Base-by-base conservation (phyloP, 2,329 filamentous ascomycete species). In the Xylaria hypoxylon region DNA sequence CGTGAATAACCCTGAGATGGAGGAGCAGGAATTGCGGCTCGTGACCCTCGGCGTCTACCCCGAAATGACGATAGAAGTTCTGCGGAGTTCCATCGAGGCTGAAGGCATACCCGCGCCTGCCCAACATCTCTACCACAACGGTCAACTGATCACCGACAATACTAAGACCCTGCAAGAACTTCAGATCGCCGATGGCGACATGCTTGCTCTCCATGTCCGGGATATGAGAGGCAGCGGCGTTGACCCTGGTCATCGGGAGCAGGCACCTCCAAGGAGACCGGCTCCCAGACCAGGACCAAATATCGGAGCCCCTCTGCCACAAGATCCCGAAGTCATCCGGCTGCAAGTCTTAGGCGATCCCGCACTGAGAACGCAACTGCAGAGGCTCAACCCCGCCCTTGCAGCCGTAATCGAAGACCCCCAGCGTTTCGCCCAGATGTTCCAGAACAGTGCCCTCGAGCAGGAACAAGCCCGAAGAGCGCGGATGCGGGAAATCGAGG, bases 121-220 rank as follows among this genome's bases (percentile, higher is more conserved):
- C 52, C 94, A 97, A 79, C 90, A 93, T 76, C 90, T 98, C 77
- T 96, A 96, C 81, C 92, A 95, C 82, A 96, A 97, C 78, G 96
- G 95, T 71, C 87, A 89, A 71, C 87, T 94, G 47, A 88, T 99
- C 62, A 86, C 84, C 71, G 90, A 94, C 79, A 90, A 94, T 74
- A 80, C 86, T 65, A 91, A 94, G 79, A 97, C 94, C 2, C 87
- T 99, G 76, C 88, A 94, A 72, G 86, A 95, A 74, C 86, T 94
- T 35, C 87, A 91, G 47, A 91, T 99, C 73, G 87, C 85, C 55
- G 93, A 98, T 80, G 93, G 93, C 62, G 96, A 97, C 76, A 94
- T 99, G 92, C 83, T 99, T 70, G 93, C 92, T 33, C 87, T 98
- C 72, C 92, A 97, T 77, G 90, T 97, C 67, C 80, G 87, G 68